Base-by-base conservation (phyloP, 352 stramenopile genomes). In the Phytophthora hybrid region DNA sequence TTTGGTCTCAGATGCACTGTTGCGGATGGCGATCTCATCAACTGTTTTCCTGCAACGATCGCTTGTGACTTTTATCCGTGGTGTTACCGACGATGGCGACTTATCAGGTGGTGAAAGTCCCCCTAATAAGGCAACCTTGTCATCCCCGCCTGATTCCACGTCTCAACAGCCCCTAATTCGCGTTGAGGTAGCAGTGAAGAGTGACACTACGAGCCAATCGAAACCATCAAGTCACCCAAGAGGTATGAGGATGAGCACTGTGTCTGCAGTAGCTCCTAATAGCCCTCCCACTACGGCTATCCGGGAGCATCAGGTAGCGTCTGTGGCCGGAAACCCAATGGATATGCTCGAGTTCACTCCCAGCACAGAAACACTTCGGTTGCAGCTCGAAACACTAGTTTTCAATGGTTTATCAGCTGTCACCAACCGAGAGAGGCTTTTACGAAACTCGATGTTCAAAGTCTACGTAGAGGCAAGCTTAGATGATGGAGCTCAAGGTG, bases 1-100 rank as follows among this genome's bases (percentile, higher is more conserved):
- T 69, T 71, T 95, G 31, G 79, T 98, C 18, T 88, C 87, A 7
- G 87, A 95, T 73, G 87, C 92, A 3, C 55, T 97, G 19, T 59
- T 97, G 56, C 78, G 71, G 10, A 82, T 97, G 41, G 89, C 87
- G 8, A 90, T 97, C 13, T 76, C 76, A 32, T 94, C 86, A 0
- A 82, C 78, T 0, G 72, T 89, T 55, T 66, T 69, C 11, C 60
- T 93, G 10, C 65, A 76, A 34, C 53, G 77, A 7, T 67, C 81
- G 39, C 83, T 95, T 79, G 67, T 55, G 9, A 75, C 59, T 26
- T 91, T 91, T 46, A 84, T 65, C 6, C 39, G n/a, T 46, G 62
- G 58, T 32, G 10, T 31, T 23, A 37, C 73, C 26, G 32, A 68
- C 4, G 51, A 63, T 3, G 68, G 53, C 8, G 52, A 51, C 13